A percentile compares a stretch with the other conserved stretches of the same genome.
These are phyloP conservation scores for Peronospora farinosa DNA, from an alignment of 352 stramenopile genomes.

Conservation along the genomic window DNA sequence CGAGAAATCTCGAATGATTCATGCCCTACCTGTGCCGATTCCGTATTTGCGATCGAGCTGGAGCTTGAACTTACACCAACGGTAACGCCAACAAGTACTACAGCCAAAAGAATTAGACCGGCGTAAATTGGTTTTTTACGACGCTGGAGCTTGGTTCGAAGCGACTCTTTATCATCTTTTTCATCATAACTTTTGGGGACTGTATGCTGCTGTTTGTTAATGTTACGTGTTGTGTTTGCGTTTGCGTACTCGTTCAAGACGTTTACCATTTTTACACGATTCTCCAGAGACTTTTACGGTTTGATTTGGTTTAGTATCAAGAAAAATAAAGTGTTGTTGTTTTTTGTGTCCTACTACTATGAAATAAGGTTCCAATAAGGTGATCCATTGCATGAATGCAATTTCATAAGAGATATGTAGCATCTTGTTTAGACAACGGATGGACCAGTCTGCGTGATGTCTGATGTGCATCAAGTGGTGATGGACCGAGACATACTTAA, in stretches of 20 bases:
- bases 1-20: not conserved
- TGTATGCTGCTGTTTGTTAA: constrained; percentile 23
- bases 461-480: no score
- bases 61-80: constrained; percentile 24
- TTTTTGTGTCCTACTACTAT: no score
- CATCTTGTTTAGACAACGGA: no score
- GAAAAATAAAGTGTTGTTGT: not conserved
- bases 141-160: constrained; percentile 36
- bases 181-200: constrained; percentile 38
- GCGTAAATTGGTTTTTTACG: constrained; percentile 67
- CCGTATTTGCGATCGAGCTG: constrained; percentile 23
- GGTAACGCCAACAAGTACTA: constrained; percentile 45
- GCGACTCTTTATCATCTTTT: constrained; percentile 46
- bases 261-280: constrained; percentile 11
- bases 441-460: not conserved
- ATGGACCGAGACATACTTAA: constrained; percentile 5
- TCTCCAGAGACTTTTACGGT: no score
- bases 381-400: no score
- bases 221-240: constrained; percentile 38
- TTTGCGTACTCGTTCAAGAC: constrained; percentile 31
- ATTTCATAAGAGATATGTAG: no score
- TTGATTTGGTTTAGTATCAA: no score
- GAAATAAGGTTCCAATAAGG: no score
- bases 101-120: constrained; percentile 43
- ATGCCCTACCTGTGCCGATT: constrained; percentile 42